Evolutionary conservation across 805 yeast genomes (phyloP).

Genomic region (Sugiyamaella valdiviana): DNA sequence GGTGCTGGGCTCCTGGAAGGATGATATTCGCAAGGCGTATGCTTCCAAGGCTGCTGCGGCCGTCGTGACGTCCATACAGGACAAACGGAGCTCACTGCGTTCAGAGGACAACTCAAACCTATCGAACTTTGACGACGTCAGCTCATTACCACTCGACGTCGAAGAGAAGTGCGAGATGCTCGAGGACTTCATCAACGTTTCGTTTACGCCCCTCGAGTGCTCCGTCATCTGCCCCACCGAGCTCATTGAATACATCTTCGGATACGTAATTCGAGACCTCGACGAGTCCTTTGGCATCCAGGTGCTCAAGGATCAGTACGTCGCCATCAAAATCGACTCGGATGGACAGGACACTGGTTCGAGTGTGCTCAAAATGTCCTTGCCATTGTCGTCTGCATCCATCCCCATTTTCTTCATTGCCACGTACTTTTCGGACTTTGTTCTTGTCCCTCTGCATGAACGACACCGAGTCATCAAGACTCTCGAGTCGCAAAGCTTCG

Average conservation of each 20-base stretch:
- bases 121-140: slow-evolving; percentile 2
- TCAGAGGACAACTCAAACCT: slow-evolving; percentile 14
- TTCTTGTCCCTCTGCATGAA: slow-evolving; percentile 46
- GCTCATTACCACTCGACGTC: slow-evolving; percentile 8
- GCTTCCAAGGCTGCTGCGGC: slow-evolving; percentile 7
- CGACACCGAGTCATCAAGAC: slow-evolving; percentile 42
- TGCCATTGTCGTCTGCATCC: slow-evolving; percentile 50
- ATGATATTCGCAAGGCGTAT: slow-evolving; percentile 22
- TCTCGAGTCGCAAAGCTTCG: slow-evolving; percentile 39
- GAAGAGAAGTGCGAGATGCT: slow-evolving; percentile 17
- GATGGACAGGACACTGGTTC: slow-evolving; percentile 50
- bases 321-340: slow-evolving; percentile 53
- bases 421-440: slow-evolving; percentile 58
- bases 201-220: slow-evolving; percentile 57
- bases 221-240: slow-evolving; percentile 48
- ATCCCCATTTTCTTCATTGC: slow-evolving; percentile 57
- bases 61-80: neutral
- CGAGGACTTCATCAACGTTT: slow-evolving; percentile 52
- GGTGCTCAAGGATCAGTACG: slow-evolving; percentile 40
- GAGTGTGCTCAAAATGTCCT: slow-evolving; percentile 49
- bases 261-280: slow-evolving; percentile 36
- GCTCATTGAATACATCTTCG: slow-evolving; percentile 37
- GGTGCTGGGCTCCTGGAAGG: slow-evolving; percentile 23
- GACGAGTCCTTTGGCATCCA: slow-evolving; percentile 30
- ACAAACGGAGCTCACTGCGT: slow-evolving; percentile 11